Conservation (phyloP, 768 basidiomycete species). For the Phlegmacium glaucopus region DNA sequence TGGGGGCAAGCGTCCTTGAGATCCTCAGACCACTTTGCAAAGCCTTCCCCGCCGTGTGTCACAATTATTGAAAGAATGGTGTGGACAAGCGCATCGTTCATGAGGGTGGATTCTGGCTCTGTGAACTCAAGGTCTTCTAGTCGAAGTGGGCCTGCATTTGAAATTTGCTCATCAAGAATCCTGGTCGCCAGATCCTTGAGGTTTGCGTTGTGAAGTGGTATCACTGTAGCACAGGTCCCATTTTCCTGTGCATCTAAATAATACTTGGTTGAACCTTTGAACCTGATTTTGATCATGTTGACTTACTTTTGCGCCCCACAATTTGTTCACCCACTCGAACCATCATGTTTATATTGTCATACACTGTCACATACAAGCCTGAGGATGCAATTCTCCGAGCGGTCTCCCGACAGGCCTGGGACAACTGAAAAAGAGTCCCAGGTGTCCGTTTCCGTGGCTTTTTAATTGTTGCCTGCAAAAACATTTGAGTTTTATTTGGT, state of each 20-base stretch:
- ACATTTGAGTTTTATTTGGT: too few relatives aligned
- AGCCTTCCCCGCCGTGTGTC: constrained; percentile 25
- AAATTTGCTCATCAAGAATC: constrained; percentile 16
- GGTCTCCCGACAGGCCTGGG: constrained; percentile 3
- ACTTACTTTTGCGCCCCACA: constrained; percentile 25
- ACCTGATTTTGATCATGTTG: too few relatives aligned
- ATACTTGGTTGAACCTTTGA: background rate
- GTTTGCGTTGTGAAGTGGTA: constrained; percentile 22
- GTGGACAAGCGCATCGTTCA: constrained; percentile 17
- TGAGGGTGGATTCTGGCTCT: constrained; percentile 9
- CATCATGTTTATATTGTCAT: constrained; percentile 38
- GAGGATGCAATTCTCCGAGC: background rate
- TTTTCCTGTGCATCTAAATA: constrained; percentile 29
- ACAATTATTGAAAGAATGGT: constrained; percentile 28
- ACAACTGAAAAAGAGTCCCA: constrained; percentile 1
- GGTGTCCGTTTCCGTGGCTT: background rate
- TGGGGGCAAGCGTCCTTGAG: too few relatives aligned
- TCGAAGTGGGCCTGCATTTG: too few relatives aligned
- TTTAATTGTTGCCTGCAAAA: background rate
- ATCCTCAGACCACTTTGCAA: too few relatives aligned
- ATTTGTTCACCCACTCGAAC: constrained; percentile 28
- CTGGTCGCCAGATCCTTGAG: constrained; percentile 22
- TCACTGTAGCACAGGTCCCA: constrained; percentile 34
- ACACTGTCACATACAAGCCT: constrained; percentile 11
- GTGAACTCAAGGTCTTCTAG: constrained; percentile 25